These are phyloP conservation scores for Verbena officinalis DNA, from an alignment of 257 asterid species.

Conservation along the genomic window DNA sequence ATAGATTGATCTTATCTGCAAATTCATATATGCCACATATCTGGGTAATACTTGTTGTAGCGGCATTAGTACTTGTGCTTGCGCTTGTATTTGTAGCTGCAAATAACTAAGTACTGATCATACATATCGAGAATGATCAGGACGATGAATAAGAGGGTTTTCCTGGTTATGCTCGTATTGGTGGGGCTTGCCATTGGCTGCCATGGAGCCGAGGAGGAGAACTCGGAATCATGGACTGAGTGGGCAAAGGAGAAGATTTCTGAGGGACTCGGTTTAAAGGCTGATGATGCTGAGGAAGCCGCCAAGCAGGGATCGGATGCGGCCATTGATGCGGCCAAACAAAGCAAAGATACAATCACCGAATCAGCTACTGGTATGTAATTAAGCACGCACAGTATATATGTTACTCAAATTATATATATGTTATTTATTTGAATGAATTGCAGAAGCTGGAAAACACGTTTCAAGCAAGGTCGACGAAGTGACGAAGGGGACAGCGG, in stretches of 20 bases:
- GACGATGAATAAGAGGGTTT: neutral
- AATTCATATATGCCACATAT: constrained; percentile 24
- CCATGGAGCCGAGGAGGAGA: constrained; percentile 26
- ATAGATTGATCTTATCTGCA: too few relatives aligned
- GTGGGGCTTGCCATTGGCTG: neutral
- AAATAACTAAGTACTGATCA: too few relatives aligned
- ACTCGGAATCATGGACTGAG: constrained; percentile 55
- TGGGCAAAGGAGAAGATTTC: constrained; percentile 70
- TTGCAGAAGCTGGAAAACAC: constrained; percentile 29
- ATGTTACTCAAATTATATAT: neutral
- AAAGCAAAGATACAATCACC: constrained; percentile 36
- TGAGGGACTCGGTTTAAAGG: constrained; percentile 44
- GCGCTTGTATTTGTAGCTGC: constrained; percentile 15
- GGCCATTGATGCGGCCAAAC: constrained; percentile 38
- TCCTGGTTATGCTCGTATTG: neutral
- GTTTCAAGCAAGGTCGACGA: too few relatives aligned
- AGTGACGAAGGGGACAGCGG: constrained; percentile 7
- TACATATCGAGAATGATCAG: too few relatives aligned
- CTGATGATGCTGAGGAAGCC: too few relatives aligned
- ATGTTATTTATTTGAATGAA: too few relatives aligned
- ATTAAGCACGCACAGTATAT: neutral
- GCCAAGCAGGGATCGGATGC: constrained; percentile 31
- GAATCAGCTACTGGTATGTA: constrained; percentile 39
- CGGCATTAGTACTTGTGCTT: constrained; percentile 28
- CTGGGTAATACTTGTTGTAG: constrained; percentile 37